Evolutionary conservation across 306 rosid species (phyloP).

Genomic region (Erythrophleum fordii): DNA sequence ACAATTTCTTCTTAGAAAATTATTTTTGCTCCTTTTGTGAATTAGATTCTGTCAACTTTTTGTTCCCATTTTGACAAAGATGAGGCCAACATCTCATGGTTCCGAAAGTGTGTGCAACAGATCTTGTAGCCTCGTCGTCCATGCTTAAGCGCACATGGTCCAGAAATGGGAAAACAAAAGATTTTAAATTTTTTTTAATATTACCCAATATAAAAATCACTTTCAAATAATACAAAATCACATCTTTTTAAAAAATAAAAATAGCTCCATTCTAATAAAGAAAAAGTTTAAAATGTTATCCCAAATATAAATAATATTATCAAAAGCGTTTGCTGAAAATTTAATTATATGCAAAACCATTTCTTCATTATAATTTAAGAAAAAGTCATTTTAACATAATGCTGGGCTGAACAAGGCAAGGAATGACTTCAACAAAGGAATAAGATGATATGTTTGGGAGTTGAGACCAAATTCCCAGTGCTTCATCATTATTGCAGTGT

Average conservation of each 20-base stretch:
- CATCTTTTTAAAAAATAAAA: too few species aligned
- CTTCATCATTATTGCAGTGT: not conserved
- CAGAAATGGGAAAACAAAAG: not conserved
- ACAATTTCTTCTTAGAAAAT: not conserved
- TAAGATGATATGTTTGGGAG: not conserved
- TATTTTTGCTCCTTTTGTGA: constrained; percentile 1
- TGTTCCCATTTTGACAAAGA: constrained; percentile 31
- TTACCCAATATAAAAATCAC: too few species aligned
- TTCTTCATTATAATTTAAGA: too few species aligned
- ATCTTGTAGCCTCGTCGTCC: constrained; percentile 54
- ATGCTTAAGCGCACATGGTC: constrained; percentile 59
- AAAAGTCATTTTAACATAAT: too few species aligned
- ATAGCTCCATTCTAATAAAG: too few species aligned
- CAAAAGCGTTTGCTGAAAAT: too few species aligned
- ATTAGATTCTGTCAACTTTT: constrained; percentile 2
- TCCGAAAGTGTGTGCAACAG: constrained; percentile 35
- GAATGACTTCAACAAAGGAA: constrained; percentile 22
- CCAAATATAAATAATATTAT: too few species aligned
- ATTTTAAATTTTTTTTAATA: too few species aligned
- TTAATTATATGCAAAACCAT: too few species aligned
- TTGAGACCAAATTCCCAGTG: not conserved
- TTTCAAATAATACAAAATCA: too few species aligned
- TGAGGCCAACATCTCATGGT: constrained; percentile 43
- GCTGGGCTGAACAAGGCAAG: not conserved
- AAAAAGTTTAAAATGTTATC: too few species aligned